A percentile compares a stretch with the other conserved stretches of the same genome.
These are phyloP conservation scores for Lachancea sp. DNA, from an alignment of 805 yeast species.

Conservation along the genomic window DNA sequence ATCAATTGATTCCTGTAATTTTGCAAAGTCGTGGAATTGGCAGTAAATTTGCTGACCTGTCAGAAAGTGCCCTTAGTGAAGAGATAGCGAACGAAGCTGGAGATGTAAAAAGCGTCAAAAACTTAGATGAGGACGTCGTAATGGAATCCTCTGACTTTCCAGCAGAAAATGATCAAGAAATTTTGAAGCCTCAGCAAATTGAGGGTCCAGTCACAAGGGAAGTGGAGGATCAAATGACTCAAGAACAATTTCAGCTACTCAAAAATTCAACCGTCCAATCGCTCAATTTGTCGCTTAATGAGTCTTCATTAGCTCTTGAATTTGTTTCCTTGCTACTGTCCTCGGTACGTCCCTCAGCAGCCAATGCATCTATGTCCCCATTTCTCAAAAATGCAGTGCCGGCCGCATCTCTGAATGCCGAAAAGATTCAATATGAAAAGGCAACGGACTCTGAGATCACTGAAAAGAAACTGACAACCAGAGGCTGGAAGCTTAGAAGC, in stretches of 20 bases:
- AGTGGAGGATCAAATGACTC: conserved; percentile 13
- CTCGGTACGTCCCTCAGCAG: conserved; percentile 76
- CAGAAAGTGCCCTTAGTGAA: conserved; percentile 44
- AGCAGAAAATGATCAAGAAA: not conserved
- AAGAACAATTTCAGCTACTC: conserved; percentile 40
- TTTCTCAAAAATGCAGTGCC: conserved; percentile 69
- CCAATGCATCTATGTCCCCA: conserved; percentile 82
- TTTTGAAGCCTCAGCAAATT: conserved; percentile 1
- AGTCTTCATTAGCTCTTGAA: conserved; percentile 81
- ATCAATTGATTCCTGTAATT: conserved; percentile 53
- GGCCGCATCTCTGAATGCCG: conserved; percentile 60
- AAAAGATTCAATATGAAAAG: conserved; percentile 25
- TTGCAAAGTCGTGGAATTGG: conserved; percentile 48
- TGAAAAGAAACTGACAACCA: conserved; percentile 27
- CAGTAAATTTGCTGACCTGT: conserved; percentile 41
- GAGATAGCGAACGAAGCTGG: conserved; percentile 34
- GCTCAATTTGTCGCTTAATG: conserved; percentile 70
- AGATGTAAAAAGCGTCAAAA: conserved; percentile 3
- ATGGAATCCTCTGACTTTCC: conserved; percentile 10
- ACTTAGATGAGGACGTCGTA: conserved; percentile 12
- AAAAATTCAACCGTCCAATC: conserved; percentile 48
- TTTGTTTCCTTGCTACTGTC: conserved; percentile 79
- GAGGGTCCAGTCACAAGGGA: not conserved
- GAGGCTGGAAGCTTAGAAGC: conserved; percentile 82
- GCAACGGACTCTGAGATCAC: conserved; percentile 19